These are phyloP conservation scores for Penicillium sclerotiorum DNA, from an alignment of 2,329 filamentous ascomycete genomes.

Conservation along the genomic window DNA sequence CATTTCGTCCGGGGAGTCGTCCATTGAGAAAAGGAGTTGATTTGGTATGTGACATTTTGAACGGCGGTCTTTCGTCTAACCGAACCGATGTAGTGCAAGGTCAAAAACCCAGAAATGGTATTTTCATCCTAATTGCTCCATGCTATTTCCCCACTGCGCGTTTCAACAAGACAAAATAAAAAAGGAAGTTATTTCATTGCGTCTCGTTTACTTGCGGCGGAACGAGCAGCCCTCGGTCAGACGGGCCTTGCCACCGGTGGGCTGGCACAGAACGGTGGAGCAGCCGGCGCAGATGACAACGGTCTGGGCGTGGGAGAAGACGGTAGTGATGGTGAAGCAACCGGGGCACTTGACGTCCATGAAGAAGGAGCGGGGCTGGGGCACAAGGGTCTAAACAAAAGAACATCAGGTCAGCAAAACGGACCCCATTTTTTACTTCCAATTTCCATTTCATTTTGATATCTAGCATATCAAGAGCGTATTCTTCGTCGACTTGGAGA, in stretches of 20 bases:
- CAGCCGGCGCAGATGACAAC: conserved; percentile 99
- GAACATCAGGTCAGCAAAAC: conserved; percentile 6
- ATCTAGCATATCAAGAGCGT: background rate
- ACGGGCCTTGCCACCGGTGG: conserved; percentile 97
- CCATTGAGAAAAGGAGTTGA: conserved; percentile 19
- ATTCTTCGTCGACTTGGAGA: background rate
- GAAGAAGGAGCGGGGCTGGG: conserved; percentile 98
- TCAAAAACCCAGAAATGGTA: conserved; percentile 31
- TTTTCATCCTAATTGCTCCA: conserved; percentile 34
- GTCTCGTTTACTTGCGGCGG: conserved; percentile 87
- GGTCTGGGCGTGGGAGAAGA: conserved; percentile 99
- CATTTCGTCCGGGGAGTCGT: conserved; percentile 6
- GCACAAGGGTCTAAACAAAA: conserved; percentile 78
- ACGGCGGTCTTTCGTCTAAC: conserved; percentile 25
- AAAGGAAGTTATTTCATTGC: conserved; percentile 27
- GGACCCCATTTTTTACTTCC: too few species aligned
- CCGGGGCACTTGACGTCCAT: conserved; percentile 99
- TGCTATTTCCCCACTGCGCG: conserved; percentile 29
- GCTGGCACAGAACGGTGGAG: conserved; percentile 99
- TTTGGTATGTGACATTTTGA: conserved; percentile 31
- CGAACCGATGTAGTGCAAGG: conserved; percentile 23
- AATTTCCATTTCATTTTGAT: background rate
- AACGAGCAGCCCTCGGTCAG: conserved; percentile 99
- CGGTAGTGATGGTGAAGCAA: conserved; percentile 99
- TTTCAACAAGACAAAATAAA: conserved; percentile 33